Percentiles rank a stretch among this genome's conserved stretches.
These are phyloP conservation scores for Flueggea neowawraea DNA, from an alignment of 441 rosid genomes.

Conservation along the genomic window DNA sequence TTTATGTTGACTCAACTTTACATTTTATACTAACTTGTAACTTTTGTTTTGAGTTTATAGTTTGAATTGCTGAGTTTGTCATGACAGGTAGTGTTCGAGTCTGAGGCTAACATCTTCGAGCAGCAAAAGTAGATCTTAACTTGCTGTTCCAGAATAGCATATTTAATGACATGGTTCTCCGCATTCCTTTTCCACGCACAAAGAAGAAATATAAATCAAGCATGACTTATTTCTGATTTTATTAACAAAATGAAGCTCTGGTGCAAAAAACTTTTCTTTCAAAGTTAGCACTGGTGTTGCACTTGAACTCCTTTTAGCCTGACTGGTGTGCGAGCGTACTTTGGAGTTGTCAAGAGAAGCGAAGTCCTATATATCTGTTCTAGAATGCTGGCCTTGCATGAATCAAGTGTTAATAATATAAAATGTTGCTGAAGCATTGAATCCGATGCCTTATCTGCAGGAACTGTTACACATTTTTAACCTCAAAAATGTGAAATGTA, in stretches of 20 bases:
- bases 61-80: slow-evolving; percentile 27
- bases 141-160: slow-evolving; percentile 23
- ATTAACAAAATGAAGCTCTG: background rate
- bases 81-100: slow-evolving; percentile 48
- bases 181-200: background rate
- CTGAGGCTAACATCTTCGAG: slow-evolving; percentile 50
- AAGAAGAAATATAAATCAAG: too few species aligned
- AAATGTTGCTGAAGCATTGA: slow-evolving; percentile 15
- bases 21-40: slow-evolving; percentile 51
- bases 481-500: slow-evolving; percentile 9
- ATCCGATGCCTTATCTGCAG: slow-evolving; percentile 6
- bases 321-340: background rate
- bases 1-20: slow-evolving; percentile 46
- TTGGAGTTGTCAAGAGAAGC: slow-evolving; percentile 9
- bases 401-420: too few species aligned
- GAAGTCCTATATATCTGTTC: slow-evolving; percentile 4
- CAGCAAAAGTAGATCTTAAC: slow-evolving; percentile 21
- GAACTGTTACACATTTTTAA: slow-evolving; percentile 12
- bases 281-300: background rate
- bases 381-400: background rate
- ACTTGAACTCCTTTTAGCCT: slow-evolving; percentile 5
- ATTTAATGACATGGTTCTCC: slow-evolving; percentile 28
- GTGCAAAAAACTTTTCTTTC: background rate
- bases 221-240: background rate
- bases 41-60: slow-evolving; percentile 45